phyloP scores from a whole-genome alignment of 805 yeast genomes.

The Diddensiella santjacobensis region DNA sequence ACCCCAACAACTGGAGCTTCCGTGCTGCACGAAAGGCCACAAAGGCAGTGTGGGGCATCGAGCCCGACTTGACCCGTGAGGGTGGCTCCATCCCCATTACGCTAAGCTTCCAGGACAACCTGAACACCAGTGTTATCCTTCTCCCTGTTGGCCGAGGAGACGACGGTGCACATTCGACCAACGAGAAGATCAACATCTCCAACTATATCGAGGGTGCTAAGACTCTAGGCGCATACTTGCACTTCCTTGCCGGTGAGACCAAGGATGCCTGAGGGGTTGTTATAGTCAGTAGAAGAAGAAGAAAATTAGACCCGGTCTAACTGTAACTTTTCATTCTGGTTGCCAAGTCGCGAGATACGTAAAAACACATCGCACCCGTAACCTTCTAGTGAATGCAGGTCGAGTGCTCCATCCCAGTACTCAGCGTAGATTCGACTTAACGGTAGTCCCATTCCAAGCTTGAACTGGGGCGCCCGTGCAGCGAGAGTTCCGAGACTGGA shows the following conservation, averaged over 20 bases:
- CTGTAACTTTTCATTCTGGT: slow-evolving; percentile 56
- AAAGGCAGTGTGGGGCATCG: slow-evolving; percentile 87
- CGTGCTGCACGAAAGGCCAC: slow-evolving; percentile 95
- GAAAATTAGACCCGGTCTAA: slow-evolving; percentile 63
- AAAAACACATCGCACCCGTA: slow-evolving; percentile 88
- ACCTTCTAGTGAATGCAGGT: slow-evolving; percentile 80
- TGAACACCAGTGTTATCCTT: slow-evolving; percentile 79
- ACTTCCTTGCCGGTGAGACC: slow-evolving; percentile 60
- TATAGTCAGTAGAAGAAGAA: not conserved
- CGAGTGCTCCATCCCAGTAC: slow-evolving; percentile 92
- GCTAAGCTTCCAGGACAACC: slow-evolving; percentile 81
- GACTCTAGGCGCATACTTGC: slow-evolving; percentile 89
- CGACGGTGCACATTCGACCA: slow-evolving; percentile 98
- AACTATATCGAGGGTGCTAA: slow-evolving; percentile 93
- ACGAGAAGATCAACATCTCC: slow-evolving; percentile 84
- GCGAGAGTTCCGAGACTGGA: slow-evolving; percentile 63
- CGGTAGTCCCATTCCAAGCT: slow-evolving; percentile 85
- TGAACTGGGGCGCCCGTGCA: slow-evolving; percentile 67
- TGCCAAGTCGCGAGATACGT: slow-evolving; percentile 74
- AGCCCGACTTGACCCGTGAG: slow-evolving; percentile 96
- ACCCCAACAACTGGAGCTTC: slow-evolving; percentile 89
- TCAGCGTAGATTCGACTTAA: slow-evolving; percentile 91
- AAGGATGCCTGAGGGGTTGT: slow-evolving; percentile 23
- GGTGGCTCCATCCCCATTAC: slow-evolving; percentile 99
- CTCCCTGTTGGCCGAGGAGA: slow-evolving; percentile 99